Conservation (phyloP, 176 grass and related monocot species). For the Eragrostis curvula region DNA sequence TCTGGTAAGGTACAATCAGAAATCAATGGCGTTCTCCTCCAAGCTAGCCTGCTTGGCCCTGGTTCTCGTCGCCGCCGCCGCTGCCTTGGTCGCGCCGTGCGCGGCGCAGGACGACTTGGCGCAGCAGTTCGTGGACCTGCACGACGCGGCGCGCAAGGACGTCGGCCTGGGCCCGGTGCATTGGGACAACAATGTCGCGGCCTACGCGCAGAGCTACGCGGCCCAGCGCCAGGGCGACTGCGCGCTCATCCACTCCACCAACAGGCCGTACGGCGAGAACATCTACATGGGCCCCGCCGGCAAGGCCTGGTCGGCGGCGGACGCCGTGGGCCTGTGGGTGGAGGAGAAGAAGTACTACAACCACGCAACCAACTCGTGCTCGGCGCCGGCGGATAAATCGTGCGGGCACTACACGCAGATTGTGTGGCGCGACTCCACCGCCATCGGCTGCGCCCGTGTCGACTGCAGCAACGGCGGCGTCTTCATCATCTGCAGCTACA, state of each 20-base stretch:
- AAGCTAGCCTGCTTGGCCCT: constrained; percentile 9
- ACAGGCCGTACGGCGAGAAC: constrained; percentile 68
- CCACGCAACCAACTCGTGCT: constrained; percentile 47
- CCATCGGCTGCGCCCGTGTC: constrained; percentile 46
- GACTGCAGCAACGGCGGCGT: constrained; percentile 30
- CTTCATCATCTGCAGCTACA: constrained; percentile 53
- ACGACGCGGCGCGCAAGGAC: constrained; percentile 38
- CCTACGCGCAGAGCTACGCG: constrained; percentile 52
- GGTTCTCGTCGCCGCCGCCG: neutral
- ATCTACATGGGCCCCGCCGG: constrained; percentile 36
- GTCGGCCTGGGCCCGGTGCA: constrained; percentile 41
- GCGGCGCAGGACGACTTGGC: constrained; percentile 44
- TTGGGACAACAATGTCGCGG: constrained; percentile 45
- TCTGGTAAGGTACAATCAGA: too few species aligned
- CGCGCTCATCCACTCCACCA: constrained; percentile 47
- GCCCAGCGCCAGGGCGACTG: constrained; percentile 42
- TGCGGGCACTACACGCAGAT: constrained; percentile 22
- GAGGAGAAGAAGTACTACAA: constrained; percentile 58
- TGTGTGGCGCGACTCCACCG: constrained; percentile 34
- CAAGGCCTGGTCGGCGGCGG: constrained; percentile 5
- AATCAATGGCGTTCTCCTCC: constrained; percentile 8
- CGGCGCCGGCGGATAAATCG: neutral
- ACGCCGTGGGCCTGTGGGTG: constrained; percentile 44
- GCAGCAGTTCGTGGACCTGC: constrained; percentile 48
- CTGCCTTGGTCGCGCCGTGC: too few species aligned